Evolutionary conservation across 441 rosid species (phyloP), one percentile per base, ranked within the genome.

Genomic region (Corymbia calophylla): DNA sequence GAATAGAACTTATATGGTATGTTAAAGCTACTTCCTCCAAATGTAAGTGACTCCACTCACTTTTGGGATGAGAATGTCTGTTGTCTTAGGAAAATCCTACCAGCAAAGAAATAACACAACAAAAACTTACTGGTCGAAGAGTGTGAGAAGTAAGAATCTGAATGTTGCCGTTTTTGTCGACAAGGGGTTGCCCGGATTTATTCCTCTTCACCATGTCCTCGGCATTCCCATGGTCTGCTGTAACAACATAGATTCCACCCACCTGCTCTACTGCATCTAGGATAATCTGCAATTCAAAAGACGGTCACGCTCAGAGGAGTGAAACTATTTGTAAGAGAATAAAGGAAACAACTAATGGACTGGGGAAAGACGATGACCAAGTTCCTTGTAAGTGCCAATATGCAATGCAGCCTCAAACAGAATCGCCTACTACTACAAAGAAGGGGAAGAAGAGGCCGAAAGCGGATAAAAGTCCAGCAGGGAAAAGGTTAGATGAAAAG

Each of bases 141-240:
- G 99, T 98, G 94, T 98, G 99, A 47, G 99, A 97, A 39, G 99
- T 98, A 89, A 97, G 99, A 62, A 97, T 95, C 93, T 97, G 99
- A 91, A 98, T 91, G 8, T 95, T 93, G 87, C 99, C 99, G 88
- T 88, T 93, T 94, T 97, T 97, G 90, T 95, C 99, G 14, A 93
- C 35, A 6, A 48, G 32, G 21, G 99, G 99, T 90, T 95, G 93
- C n/a, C 99, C 99, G 31, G 98, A 92, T 91, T 98, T 97, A 91
- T 95, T 95, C 90, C 99, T 95, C 93, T 98, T 98, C 66, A 95
- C 99, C 99, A 98, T 98, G 93, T 97, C 99, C 93, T 98, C 99
- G 0, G 99, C 99, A 92, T 98, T 98, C 81, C 99, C 99, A 44
- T 98, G 99, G 93, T 98, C 99, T 8, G 99, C 99, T 29, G 99